Evolutionary conservation across 2,329 filamentous ascomycete species (phyloP).

Genomic region (Ceratocystis alfenasii): DNA sequence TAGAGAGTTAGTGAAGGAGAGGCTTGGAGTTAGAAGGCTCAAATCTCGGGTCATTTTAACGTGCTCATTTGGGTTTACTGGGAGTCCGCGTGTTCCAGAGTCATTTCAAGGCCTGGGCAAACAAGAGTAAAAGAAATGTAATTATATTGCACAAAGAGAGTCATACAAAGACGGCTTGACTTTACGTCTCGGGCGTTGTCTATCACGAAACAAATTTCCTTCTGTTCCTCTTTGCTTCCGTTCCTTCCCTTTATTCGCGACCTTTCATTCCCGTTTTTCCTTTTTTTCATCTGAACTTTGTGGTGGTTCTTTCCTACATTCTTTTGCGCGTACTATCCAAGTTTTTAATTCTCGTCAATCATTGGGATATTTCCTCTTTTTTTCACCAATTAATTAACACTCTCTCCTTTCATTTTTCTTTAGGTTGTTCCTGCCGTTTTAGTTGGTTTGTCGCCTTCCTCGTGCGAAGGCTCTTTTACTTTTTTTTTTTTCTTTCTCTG

Average conservation of each 20-base stretch:
- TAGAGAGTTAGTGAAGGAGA: background rate
- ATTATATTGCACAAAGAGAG: background rate
- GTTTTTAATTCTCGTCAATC: too few species aligned
- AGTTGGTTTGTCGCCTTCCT: too few species aligned
- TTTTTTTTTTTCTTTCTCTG: too few species aligned
- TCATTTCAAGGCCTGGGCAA: background rate
- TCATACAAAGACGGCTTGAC: background rate
- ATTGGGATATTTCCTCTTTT: background rate
- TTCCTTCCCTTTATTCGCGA: background rate
- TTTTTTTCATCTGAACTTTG: background rate
- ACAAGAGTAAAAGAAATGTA: slow-evolving; percentile 1
- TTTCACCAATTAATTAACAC: background rate
- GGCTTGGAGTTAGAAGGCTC: background rate
- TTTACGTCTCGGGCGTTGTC: background rate
- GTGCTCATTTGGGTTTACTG: background rate
- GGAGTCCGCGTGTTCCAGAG: slow-evolving; percentile 4
- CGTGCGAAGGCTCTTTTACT: too few species aligned
- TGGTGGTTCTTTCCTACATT: background rate
- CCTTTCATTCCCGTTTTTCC: background rate
- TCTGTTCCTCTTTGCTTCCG: background rate
- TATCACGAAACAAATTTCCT: background rate
- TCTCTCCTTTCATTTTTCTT: background rate
- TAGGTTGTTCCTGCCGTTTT: too few species aligned
- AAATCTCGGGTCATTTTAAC: slow-evolving; percentile 5
- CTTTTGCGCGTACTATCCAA: background rate